These are phyloP conservation scores for Candida albicans DNA, from an alignment of 1,139 yeast species.

Conservation along the genomic window DNA sequence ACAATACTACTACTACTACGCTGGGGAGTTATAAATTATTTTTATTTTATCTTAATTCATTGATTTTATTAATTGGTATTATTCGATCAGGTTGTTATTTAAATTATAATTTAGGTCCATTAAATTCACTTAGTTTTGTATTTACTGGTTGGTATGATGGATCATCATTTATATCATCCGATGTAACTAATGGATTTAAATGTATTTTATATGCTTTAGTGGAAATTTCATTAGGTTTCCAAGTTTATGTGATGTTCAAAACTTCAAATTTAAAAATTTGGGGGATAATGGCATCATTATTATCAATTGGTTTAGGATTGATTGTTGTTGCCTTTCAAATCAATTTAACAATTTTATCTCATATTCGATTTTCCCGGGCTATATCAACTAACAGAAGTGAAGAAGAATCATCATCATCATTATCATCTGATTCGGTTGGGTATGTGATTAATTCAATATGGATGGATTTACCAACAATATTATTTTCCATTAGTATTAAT, in stretches of 20 bases:
- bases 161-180: constrained; percentile 36
- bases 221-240: constrained; percentile 67
- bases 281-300: constrained; percentile 39
- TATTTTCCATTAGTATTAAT: constrained; percentile 69
- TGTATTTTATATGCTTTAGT: constrained; percentile 58
- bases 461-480: constrained; percentile 53
- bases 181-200: constrained; percentile 62
- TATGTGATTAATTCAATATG: constrained; percentile 26
- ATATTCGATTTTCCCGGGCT: constrained; percentile 5
- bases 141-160: constrained; percentile 46
- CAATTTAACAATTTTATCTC: constrained; percentile 25
- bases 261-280: constrained; percentile 45
- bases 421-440: constrained; percentile 5
- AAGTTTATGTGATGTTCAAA: constrained; percentile 66
- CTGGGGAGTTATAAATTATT: constrained; percentile 39
- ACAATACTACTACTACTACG: too few species aligned
- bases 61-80: constrained; percentile 53
- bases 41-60: constrained; percentile 66
- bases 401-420: not conserved
- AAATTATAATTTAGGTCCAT: constrained; percentile 52
- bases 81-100: constrained; percentile 62
- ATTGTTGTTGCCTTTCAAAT: constrained; percentile 57
- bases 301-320: constrained; percentile 46
- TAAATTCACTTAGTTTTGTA: constrained; percentile 46
- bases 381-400: not conserved